Conservation (phyloP, 805 yeast genomes). For the Pichia scutulata region DNA sequence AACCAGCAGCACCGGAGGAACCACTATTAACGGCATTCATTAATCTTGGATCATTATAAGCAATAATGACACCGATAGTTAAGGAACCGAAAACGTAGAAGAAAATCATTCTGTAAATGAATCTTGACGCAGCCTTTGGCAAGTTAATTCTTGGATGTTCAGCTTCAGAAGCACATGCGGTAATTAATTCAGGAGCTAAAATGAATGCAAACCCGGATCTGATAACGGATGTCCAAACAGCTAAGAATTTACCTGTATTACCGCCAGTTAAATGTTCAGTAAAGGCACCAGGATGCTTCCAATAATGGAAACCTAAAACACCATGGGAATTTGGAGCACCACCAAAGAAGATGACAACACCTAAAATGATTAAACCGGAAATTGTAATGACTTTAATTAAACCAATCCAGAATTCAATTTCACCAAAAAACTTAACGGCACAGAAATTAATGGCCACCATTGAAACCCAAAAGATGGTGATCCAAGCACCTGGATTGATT, state of each 20-base stretch:
- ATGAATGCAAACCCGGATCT: constrained; percentile 63
- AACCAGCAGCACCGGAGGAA: constrained; percentile 47
- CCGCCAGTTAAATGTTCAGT: constrained; percentile 44
- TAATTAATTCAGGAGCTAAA: constrained; percentile 56
- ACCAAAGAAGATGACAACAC: constrained; percentile 52
- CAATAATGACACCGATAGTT: constrained; percentile 53
- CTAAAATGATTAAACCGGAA: constrained; percentile 48
- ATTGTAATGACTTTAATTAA: constrained; percentile 59
- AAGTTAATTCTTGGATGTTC: constrained; percentile 51
- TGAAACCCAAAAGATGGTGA: constrained; percentile 42
- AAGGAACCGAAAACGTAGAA: constrained; percentile 54
- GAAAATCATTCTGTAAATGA: constrained; percentile 51
- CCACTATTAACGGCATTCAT: constrained; percentile 39
- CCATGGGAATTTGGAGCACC: constrained; percentile 49
- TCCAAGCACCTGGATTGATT: constrained; percentile 51
- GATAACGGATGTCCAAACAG: constrained; percentile 53
- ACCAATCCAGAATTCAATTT: constrained; percentile 59
- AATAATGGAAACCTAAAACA: constrained; percentile 59
- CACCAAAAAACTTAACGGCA: constrained; percentile 35
- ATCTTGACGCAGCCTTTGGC: constrained; percentile 54
- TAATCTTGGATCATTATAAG: constrained; percentile 42
- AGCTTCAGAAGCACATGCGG: constrained; percentile 48
- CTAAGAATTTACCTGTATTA: constrained; percentile 52
- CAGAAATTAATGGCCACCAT: constrained; percentile 39
- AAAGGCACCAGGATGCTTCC: constrained; percentile 45